Evolutionary conservation across 495 filamentous ascomycete species (phyloP).

Genomic region (Trichoderma virens): DNA sequence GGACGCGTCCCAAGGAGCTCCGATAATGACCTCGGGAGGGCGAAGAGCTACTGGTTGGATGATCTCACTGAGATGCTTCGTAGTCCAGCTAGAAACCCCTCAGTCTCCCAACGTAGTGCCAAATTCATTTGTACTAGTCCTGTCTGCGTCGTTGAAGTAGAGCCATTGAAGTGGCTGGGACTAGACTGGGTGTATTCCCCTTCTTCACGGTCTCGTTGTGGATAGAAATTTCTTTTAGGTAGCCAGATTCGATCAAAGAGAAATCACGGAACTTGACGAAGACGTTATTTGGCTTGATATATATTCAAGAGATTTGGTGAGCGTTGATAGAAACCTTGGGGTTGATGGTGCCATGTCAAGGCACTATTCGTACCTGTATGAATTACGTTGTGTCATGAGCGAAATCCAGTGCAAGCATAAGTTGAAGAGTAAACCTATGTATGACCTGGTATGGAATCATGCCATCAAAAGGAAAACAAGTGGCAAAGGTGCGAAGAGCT

Average conservation of each 20-base stretch:
- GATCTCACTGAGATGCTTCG: constrained; percentile 20
- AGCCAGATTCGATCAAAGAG: background rate
- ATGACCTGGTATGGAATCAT: background rate
- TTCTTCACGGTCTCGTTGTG: background rate
- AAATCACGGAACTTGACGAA: background rate
- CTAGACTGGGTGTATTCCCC: background rate
- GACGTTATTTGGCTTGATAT: background rate
- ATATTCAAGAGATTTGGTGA: background rate
- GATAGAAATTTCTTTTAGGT: background rate
- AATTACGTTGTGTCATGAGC: background rate
- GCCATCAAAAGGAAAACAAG: background rate
- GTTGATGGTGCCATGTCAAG: background rate
- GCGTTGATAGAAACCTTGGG: background rate
- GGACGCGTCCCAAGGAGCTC: constrained; percentile 21
- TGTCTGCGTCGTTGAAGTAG: background rate
- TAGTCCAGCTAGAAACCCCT: constrained; percentile 22
- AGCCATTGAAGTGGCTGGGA: background rate
- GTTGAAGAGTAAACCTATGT: background rate
- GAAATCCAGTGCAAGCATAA: background rate
- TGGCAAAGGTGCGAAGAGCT: background rate
- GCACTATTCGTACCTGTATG: background rate
- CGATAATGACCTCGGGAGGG: constrained; percentile 25
- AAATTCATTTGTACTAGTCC: background rate
- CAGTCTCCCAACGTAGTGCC: constrained; percentile 23
- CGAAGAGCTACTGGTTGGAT: constrained; percentile 25